Conservation (phyloP, 495 filamentous ascomycete species). For the Terfezia claveryi region DNA sequence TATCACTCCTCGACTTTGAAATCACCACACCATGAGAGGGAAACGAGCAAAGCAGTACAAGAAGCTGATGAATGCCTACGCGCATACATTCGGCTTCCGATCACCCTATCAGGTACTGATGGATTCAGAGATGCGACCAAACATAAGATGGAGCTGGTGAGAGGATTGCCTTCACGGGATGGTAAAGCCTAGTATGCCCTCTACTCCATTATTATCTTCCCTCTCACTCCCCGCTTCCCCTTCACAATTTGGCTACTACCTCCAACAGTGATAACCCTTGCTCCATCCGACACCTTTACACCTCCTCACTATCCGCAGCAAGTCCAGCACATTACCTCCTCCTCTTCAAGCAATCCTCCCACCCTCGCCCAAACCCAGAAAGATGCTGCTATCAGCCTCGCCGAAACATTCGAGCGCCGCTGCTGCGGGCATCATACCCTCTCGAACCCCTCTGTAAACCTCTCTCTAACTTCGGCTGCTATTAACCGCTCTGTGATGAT, state of each 20-base stretch:
- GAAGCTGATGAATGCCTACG: conserved; percentile 87
- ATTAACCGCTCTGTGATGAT: conserved; percentile 74
- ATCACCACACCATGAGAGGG: conserved; percentile 39
- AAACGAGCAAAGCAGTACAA: conserved; percentile 90
- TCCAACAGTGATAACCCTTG: conserved; percentile 36
- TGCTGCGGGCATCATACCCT: conserved; percentile 77
- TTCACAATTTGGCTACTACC: neutral
- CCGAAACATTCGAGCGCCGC: conserved; percentile 57
- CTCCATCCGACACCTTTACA: conserved; percentile 53
- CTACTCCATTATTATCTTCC: neutral
- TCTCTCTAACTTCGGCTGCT: conserved; percentile 52
- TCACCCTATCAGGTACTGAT: conserved; percentile 86
- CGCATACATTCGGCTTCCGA: conserved; percentile 61
- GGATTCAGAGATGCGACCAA: conserved; percentile 51
- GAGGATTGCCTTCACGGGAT: conserved; percentile 52
- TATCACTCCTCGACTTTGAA: too few relatives aligned
- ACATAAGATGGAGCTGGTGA: conserved; percentile 64
- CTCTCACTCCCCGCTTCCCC: neutral
- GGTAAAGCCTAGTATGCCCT: conserved; percentile 53
- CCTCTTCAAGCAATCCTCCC: conserved; percentile 15
- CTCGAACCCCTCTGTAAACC: too few relatives aligned
- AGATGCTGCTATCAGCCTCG: conserved; percentile 37
- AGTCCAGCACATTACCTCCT: neutral
- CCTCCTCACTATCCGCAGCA: conserved; percentile 10
- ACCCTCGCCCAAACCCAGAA: conserved; percentile 27